These are phyloP conservation scores for Vigna mungo DNA, from an alignment of 306 rosid genomes.

Conservation along the genomic window DNA sequence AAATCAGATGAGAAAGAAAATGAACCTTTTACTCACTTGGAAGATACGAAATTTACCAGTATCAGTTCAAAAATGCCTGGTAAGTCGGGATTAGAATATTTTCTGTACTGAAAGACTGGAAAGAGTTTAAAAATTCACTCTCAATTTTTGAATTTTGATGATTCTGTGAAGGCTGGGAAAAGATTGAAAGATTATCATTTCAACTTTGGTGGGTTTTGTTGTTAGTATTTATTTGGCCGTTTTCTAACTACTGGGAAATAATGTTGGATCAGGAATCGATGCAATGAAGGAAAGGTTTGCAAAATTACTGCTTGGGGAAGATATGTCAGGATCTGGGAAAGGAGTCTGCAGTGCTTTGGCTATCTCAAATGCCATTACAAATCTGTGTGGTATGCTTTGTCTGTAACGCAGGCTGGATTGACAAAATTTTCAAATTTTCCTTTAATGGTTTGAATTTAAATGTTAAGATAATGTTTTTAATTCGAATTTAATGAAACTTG, in stretches of 20 bases:
- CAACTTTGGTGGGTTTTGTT: slow-evolving; percentile 17
- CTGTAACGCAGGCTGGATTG: slow-evolving; percentile 7
- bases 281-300: slow-evolving; percentile 92
- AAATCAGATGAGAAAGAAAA: slow-evolving; percentile 60
- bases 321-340: slow-evolving; percentile 96
- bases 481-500: slow-evolving; percentile 35
- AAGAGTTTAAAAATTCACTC: too few relatives aligned
- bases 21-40: slow-evolving; percentile 44
- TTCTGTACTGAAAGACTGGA: background rate
- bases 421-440: background rate
- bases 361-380: slow-evolving; percentile 89
- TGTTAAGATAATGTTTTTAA: background rate
- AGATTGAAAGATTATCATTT: background rate
- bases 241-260: slow-evolving; percentile 14
- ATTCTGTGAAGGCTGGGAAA: background rate
- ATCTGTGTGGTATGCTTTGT: slow-evolving; percentile 75
- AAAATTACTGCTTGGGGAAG: slow-evolving; percentile 91
- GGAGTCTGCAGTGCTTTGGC: slow-evolving; percentile 95
- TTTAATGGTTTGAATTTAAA: slow-evolving; percentile 16
- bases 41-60: slow-evolving; percentile 49
- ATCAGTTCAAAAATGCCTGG: slow-evolving; percentile 67
- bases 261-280: slow-evolving; percentile 58
- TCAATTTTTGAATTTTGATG: background rate
- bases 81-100: slow-evolving; percentile 41
- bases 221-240: slow-evolving; percentile 24